These are phyloP conservation scores for Coemansia sp. DNA, from an alignment of 192 early-diverging fungal species.

Conservation along the genomic window DNA sequence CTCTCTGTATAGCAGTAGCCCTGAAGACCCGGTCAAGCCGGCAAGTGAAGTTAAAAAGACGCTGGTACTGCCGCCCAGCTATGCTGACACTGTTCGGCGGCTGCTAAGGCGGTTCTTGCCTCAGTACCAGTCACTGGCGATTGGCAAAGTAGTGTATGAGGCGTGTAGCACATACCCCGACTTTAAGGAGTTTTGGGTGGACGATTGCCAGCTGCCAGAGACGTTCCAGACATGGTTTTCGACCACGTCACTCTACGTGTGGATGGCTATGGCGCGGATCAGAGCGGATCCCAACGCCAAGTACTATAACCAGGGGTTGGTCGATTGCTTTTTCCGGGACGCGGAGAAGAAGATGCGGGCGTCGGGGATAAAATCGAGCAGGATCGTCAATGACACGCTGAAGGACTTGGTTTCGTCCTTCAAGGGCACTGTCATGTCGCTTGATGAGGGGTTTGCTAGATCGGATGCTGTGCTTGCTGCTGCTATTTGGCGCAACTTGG, in stretches of 20 bases:
- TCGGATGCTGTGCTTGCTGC: conserved; percentile 86
- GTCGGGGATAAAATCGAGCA: conserved; percentile 72
- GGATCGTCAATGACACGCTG: conserved; percentile 71
- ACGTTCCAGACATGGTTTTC: conserved; percentile 96
- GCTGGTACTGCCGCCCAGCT: conserved; percentile 20
- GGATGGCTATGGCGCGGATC: conserved; percentile 88
- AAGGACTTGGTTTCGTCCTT: conserved; percentile 81
- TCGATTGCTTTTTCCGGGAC: conserved; percentile 86
- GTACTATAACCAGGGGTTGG: conserved; percentile 81
- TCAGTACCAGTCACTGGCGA: conserved; percentile 36
- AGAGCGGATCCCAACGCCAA: conserved; percentile 69
- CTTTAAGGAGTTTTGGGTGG: conserved; percentile 45
- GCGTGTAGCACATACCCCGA: conserved; percentile 34
- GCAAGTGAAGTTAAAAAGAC: neutral
- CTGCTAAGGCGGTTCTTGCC: conserved; percentile 34
- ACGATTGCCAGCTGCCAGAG: conserved; percentile 64
- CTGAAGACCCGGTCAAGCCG: neutral
- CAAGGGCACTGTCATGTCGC: conserved; percentile 84
- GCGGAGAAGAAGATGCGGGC: conserved; percentile 79
- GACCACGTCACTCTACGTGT: conserved; percentile 85
- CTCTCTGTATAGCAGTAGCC: conserved; percentile 13
- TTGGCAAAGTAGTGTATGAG: conserved; percentile 37
- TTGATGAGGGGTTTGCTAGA: conserved; percentile 87
- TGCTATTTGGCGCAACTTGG: conserved; percentile 75
- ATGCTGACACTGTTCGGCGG: conserved; percentile 12